A percentile compares a stretch with the other conserved stretches of the same genome.
These are phyloP conservation scores for Rhynchosporium graminicola DNA, from an alignment of 2,329 filamentous ascomycete genomes.

Conservation along the genomic window DNA sequence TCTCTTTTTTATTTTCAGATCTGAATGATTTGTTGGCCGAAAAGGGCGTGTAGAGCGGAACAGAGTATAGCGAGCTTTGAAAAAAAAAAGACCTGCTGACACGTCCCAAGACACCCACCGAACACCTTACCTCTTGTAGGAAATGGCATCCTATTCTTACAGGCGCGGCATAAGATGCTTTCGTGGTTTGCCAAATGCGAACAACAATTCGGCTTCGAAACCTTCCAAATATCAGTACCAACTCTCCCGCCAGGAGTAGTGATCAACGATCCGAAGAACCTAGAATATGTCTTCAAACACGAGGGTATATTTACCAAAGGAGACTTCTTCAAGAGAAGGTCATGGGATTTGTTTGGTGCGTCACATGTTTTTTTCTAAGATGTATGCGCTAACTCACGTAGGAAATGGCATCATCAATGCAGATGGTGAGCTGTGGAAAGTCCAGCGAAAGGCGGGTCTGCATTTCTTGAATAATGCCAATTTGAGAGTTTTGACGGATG, in stretches of 20 bases:
- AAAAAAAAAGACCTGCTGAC: conserved; percentile 16
- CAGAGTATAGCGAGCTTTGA: neutral
- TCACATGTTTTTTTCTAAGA: neutral
- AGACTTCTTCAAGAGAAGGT: conserved; percentile 59
- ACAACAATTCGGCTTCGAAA: conserved; percentile 57
- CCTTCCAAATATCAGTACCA: conserved; percentile 63
- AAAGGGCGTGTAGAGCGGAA: neutral
- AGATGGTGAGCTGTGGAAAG: conserved; percentile 63
- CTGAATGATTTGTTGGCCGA: neutral
- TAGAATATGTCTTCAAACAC: conserved; percentile 64
- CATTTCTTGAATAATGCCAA: conserved; percentile 60
- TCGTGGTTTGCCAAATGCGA: conserved; percentile 63
- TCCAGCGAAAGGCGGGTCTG: conserved; percentile 62
- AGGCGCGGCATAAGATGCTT: conserved; percentile 60
- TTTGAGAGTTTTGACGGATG: conserved; percentile 56
- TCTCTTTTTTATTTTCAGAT: neutral
- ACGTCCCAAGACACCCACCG: conserved; percentile 35
- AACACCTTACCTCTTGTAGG: conserved; percentile 52
- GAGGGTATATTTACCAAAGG: conserved; percentile 63
- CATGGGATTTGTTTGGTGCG: conserved; percentile 62
- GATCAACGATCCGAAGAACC: conserved; percentile 60
- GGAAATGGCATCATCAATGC: conserved; percentile 67
- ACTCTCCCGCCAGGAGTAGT: conserved; percentile 63
- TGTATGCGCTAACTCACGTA: conserved; percentile 31
- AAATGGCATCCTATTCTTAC: conserved; percentile 63